Conservation (phyloP, 371 early-diverging fungal genomes). For the Rhizopus microsporus region DNA sequence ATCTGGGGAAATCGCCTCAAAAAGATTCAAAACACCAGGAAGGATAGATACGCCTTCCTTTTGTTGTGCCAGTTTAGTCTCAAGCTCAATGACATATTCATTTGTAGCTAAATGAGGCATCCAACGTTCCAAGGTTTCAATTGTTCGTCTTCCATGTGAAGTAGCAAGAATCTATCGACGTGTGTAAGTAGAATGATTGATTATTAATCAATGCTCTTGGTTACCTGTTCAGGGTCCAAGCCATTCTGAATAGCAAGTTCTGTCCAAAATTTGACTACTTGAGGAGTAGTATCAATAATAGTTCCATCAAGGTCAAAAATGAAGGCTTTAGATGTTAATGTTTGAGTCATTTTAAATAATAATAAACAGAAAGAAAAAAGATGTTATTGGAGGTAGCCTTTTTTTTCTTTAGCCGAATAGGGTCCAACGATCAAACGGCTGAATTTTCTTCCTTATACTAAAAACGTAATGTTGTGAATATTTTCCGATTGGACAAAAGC, state of each 20-base stretch:
- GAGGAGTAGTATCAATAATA: slow-evolving; percentile 50
- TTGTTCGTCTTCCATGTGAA: slow-evolving; percentile 50
- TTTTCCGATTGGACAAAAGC: slow-evolving; percentile 5
- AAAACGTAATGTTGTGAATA: background rate
- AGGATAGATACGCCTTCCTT: slow-evolving; percentile 41
- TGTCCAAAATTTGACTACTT: slow-evolving; percentile 46
- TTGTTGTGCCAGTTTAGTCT: slow-evolving; percentile 27
- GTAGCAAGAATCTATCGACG: slow-evolving; percentile 33
- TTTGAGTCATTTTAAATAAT: slow-evolving; percentile 3
- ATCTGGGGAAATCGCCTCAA: slow-evolving; percentile 25
- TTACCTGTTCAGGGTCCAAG: slow-evolving; percentile 47
- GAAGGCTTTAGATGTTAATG: slow-evolving; percentile 28
- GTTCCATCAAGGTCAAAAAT: slow-evolving; percentile 55
- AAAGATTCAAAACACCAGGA: slow-evolving; percentile 31
- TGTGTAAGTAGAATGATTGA: background rate
- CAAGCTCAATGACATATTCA: slow-evolving; percentile 36
- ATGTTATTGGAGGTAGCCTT: background rate
- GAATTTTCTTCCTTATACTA: background rate
- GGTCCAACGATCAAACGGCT: too few relatives aligned
- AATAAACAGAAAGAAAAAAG: slow-evolving; percentile 8
- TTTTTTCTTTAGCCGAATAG: background rate
- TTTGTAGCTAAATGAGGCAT: slow-evolving; percentile 37
- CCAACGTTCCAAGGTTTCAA: slow-evolving; percentile 45
- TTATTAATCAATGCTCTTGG: background rate
- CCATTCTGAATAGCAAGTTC: slow-evolving; percentile 36